Percentiles rank a stretch among this genome's conserved stretches.
phyloP scores from a whole-genome alignment of 306 rosid species.

The Quercus cerris region DNA sequence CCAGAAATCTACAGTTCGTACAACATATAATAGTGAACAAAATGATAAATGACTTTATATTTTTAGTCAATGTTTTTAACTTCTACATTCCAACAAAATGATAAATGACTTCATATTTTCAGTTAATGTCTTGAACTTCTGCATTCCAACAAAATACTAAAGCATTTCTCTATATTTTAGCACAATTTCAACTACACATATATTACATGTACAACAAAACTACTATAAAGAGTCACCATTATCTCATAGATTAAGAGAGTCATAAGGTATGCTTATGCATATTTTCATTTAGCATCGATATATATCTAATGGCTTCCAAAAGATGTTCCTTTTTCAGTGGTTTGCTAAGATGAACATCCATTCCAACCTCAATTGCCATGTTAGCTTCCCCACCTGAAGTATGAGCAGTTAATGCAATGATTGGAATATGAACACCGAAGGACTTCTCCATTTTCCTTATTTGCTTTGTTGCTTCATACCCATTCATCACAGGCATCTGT shows the following conservation, averaged over 20 bases:
- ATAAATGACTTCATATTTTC: too few species aligned
- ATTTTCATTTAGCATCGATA: constrained; percentile 14
- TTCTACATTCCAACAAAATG: too few species aligned
- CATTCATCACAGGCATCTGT: constrained; percentile 75
- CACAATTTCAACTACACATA: neutral
- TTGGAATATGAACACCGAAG: constrained; percentile 47
- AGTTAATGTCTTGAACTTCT: neutral
- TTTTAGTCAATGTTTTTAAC: too few species aligned
- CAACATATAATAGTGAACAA: too few species aligned
- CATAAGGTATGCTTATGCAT: neutral
- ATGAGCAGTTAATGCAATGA: constrained; percentile 73
- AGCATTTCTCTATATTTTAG: neutral
- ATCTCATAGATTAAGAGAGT: neutral
- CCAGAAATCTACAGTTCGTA: too few species aligned
- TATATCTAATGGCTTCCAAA: constrained; percentile 39
- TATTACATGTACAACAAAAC: neutral
- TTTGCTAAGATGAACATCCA: constrained; percentile 61
- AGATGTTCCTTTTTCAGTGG: constrained; percentile 41
- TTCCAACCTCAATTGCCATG: constrained; percentile 42
- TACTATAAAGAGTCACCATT: neutral
- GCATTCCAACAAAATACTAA: neutral
- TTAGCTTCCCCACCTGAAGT: constrained; percentile 31
- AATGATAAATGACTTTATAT: neutral
- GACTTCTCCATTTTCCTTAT: constrained; percentile 52
- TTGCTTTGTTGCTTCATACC: constrained; percentile 55